Evolutionary conservation across 2,329 filamentous ascomycete genomes (phyloP).

Genomic region (Westerdykella sp.): DNA sequence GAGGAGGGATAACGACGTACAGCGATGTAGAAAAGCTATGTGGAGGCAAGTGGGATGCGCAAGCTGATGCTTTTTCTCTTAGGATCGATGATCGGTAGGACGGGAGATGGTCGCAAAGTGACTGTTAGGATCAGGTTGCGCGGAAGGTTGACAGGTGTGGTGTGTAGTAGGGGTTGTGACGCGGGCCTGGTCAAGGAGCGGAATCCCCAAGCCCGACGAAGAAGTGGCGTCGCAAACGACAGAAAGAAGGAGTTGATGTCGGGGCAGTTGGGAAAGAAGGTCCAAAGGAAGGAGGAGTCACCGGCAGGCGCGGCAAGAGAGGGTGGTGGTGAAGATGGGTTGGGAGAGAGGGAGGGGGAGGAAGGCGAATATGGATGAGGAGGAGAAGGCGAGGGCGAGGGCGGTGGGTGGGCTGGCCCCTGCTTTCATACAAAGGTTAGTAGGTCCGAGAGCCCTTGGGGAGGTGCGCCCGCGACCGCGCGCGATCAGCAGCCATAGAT

Average conservation of each 20-base stretch:
- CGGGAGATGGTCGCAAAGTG: slow-evolving; percentile 23
- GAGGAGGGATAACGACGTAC: slow-evolving; percentile 20
- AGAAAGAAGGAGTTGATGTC: slow-evolving; percentile 11
- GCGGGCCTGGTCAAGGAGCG: slow-evolving; percentile 35
- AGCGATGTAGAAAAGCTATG: slow-evolving; percentile 10
- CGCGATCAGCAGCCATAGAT: no score
- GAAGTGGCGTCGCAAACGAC: slow-evolving; percentile 24
- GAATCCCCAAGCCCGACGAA: slow-evolving; percentile 25
- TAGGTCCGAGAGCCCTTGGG: no score
- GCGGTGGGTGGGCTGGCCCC: slow-evolving; percentile 6
- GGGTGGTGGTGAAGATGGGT: slow-evolving; percentile 14
- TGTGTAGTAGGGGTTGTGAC: slow-evolving; percentile 24
- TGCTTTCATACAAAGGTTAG: not conserved
- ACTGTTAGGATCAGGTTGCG: slow-evolving; percentile 9
- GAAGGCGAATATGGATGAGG: slow-evolving; percentile 8
- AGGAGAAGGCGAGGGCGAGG: slow-evolving; percentile 10
- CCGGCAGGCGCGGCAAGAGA: not conserved
- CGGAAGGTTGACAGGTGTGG: slow-evolving; percentile 3
- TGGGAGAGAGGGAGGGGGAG: slow-evolving; percentile 4
- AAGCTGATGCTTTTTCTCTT: slow-evolving; percentile 22
- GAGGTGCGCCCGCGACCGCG: no score
- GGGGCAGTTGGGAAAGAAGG: slow-evolving; percentile 20
- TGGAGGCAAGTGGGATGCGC: slow-evolving; percentile 14
- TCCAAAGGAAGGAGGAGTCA: slow-evolving; percentile 36
- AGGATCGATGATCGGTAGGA: slow-evolving; percentile 22